These are phyloP conservation scores for Halophytophthora polymorphica DNA, from an alignment of 352 stramenopile species.

Conservation along the genomic window DNA sequence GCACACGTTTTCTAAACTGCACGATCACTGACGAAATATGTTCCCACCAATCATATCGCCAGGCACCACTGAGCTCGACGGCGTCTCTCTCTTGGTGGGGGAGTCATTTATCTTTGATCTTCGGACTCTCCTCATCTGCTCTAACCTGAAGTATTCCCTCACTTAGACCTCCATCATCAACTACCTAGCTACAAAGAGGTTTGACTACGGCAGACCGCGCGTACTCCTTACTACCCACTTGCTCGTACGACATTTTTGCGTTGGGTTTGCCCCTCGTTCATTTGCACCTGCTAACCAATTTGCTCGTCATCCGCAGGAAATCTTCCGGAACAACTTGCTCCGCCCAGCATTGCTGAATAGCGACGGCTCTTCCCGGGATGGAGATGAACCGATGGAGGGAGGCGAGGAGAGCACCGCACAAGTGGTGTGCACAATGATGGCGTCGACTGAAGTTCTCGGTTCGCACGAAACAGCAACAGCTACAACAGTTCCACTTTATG, in stretches of 20 bases:
- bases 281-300: conserved; percentile 1
- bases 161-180: conserved; percentile 39
- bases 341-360: conserved; percentile 17
- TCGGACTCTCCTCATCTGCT: too few relatives aligned
- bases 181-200: conserved; percentile 38
- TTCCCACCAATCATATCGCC: conserved; percentile 1
- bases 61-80: conserved; percentile 77
- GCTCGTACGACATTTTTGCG: conserved; percentile 36
- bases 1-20: not conserved
- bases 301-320: conserved; percentile 36
- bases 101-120: not conserved
- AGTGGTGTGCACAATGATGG: conserved; percentile 58
- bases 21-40: not conserved
- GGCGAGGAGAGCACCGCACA: conserved; percentile 8
- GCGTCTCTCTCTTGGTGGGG: conserved; percentile 67
- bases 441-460: conserved; percentile 27
- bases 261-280: not conserved
- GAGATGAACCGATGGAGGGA: conserved; percentile 3
- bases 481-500: conserved; percentile 48
- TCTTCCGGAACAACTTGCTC: conserved; percentile 50
- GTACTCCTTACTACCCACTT: conserved; percentile 83
- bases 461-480: conserved; percentile 16
- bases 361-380: conserved; percentile 3
- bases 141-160: too few relatives aligned
- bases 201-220: conserved; percentile 30